Base-by-base conservation (phyloP, 2,329 filamentous ascomycete genomes). In the Colletotrichum noveboracense region DNA sequence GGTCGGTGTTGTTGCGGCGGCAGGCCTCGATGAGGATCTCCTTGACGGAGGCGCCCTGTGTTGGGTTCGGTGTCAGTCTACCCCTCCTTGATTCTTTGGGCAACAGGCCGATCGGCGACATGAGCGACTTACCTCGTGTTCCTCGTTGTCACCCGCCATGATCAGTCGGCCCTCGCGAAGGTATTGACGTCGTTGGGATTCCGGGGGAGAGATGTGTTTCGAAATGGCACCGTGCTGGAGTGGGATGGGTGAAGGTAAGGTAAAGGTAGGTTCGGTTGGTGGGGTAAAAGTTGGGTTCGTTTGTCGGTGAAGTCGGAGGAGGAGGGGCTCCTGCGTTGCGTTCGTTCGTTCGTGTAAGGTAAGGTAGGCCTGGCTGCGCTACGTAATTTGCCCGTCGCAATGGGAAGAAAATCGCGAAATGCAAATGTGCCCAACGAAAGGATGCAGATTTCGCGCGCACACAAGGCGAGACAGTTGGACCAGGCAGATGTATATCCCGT, bases 21-120 rank as follows among this genome's bases (percentile, higher is more conserved):
- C 95, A 98, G 80, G 97, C 95, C 88, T 98, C 96, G 86, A 98
- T 92, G 80, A 98, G 91, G 81, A 95, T 91, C 88, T 98, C 96
- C 84, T 93, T 90, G 62, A 93, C 92, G 76, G 95, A 95, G 80
- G 96, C 96, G 83, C 96, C 97, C 94, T 98, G 80, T 14, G 58
- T 16, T 61, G 4, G n/a, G 18, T 13, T 8, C 5, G 28, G n/a
- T n/a, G 24, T 58, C 58, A 34, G 58, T 32, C n/a, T 48, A 32
- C 18, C 28, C 32, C n/a, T 30, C 28, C 28, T 30, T 32, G 52
- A 2, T 1, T 6, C 10, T 70, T 7, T 34, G 32, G 13, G 34
- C 66, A 60, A 78, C 71, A 21, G 43, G 52, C 24, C 28, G 34
- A 10, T 48, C 7, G 21, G 6, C 5, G 34, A 21, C 34, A 36